Evolutionary conservation across 1,284 basidiomycete species (phyloP), one percentile per base, ranked within the genome.

Genomic region (Schizopora paradoxa): DNA sequence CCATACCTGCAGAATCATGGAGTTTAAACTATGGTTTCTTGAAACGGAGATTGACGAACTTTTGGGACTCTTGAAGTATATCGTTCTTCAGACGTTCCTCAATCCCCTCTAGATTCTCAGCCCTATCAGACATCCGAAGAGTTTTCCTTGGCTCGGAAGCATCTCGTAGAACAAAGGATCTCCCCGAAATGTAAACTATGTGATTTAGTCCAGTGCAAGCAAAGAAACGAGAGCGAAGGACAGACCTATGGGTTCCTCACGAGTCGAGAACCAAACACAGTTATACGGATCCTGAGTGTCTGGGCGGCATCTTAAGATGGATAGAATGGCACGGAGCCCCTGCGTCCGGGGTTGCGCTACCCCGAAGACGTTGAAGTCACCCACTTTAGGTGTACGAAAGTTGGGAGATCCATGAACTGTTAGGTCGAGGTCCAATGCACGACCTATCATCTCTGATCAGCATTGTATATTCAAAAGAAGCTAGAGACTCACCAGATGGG

Each of bases 111-210:
- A 99, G 72, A 60, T 96, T 97, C 63, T 92, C 86, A 1, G 94
- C 90, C 29, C 96, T 79, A 62, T 96, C 91, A 13, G 91, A 95
- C 32, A 98, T 67, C 13, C 82, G 74, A 47, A 98, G 73, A 0
- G 86, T 89, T 41, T 80, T 76, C 47, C 87, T 77, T 1, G 96
- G 95, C 47, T 86, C 82, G 10, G 89, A 79, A 0, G 89, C 82
- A 62, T 99, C 95, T 40, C 96, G 78, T n/a, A 99, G 73, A 10
- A 99, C 95, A 58, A 96, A 99, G 0, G 96, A 93, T 23, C 93
- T 79, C 8, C 91, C 91, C 43, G 91, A 93, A 50, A 98, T 94
- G 59, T 93, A 94, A 32, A 95, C 82, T 77, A 48, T 49, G 38
- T 49, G 22, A 61, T 60, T 59, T 28, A 32, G 51, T 21, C 6